Conservation (phyloP, 768 basidiomycete genomes). For the Lanmaoa rubissima region DNA sequence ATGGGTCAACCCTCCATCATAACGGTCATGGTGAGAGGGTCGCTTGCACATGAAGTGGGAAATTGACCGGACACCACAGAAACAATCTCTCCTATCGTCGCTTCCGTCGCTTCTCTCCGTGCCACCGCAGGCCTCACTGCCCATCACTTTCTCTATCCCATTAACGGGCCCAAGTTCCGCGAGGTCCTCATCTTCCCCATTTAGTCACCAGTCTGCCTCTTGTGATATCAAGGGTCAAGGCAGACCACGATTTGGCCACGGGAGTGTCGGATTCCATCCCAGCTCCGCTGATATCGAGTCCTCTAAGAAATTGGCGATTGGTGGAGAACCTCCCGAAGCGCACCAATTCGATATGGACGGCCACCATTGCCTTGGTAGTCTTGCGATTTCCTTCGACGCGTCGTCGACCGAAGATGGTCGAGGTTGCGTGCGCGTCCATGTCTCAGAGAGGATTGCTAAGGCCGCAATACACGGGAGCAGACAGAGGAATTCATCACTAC, state of each 20-base stretch:
- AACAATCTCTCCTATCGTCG: constrained; percentile 73
- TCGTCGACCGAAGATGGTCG: constrained; percentile 62
- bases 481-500: constrained; percentile 21
- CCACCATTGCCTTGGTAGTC: constrained; percentile 47
- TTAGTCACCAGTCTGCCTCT: constrained; percentile 42
- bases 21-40: constrained; percentile 60
- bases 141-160: constrained; percentile 56
- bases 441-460: constrained; percentile 40
- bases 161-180: constrained; percentile 36
- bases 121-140: constrained; percentile 53
- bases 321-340: constrained; percentile 39
- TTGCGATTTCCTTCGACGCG: constrained; percentile 75
- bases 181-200: constrained; percentile 41
- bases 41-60: background rate
- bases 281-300: constrained; percentile 39
- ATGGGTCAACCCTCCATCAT: constrained; percentile 57
- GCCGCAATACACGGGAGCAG: constrained; percentile 11
- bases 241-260: constrained; percentile 43
- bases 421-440: constrained; percentile 72
- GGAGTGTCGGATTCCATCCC: constrained; percentile 46
- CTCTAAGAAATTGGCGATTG: constrained; percentile 30
- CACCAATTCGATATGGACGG: constrained; percentile 53
- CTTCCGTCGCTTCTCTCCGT: constrained; percentile 72
- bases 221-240: constrained; percentile 53
- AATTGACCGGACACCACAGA: constrained; percentile 27